Evolutionary conservation across 78 protist species (phyloP), one percentile per base, ranked within the genome.

Genomic region (Salpingoeca rosetta): DNA sequence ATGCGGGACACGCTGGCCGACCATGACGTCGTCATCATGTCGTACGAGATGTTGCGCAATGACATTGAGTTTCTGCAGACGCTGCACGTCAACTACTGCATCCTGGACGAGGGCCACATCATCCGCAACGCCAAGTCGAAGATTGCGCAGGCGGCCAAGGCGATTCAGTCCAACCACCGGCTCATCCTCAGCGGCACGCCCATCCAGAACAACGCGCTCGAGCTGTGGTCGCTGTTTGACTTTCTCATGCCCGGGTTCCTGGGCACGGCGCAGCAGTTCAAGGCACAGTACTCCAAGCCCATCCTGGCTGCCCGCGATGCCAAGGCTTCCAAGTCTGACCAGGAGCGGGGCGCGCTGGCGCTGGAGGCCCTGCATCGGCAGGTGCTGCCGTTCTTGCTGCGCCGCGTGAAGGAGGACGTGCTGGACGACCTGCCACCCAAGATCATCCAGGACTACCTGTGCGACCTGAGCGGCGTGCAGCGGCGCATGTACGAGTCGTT

Each of bases 111-210:
- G 81, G 99, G 98, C 0, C 99, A 98, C 90, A 84, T 93, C 36
- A 94, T 98, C 65, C 86, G 89, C 44, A 97, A 95, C 65, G 40
- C 91, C 7, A 85, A 83, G 76, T 78, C 97, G 22, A 86, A 91
- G 84, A 3, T 85, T 40, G 75, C 98, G 11, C 83, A 80, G 72
- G 94, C 97, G 0, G 96, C 87, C 38, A 89, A 89, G 83, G 28
- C 76, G 65, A 1, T 97, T 0, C 74, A 36, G 10, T 90, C 97
- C 0, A 44, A 80, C 37, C 97, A 96, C 75, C 97, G 99, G 27
- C 92, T 98, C 65, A 91, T 97, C 28, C 96, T 98, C 11, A 81
- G 97, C n/a, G 99, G 99, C 72, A 98, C 99, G 17, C 99, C 99
- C 24, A 79, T 93, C 28, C 92, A 92, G 87, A 97, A 97, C 84